These are phyloP conservation scores for Hibiscus mutabilis DNA, from an alignment of 345 rosid genomes.

Conservation along the genomic window DNA sequence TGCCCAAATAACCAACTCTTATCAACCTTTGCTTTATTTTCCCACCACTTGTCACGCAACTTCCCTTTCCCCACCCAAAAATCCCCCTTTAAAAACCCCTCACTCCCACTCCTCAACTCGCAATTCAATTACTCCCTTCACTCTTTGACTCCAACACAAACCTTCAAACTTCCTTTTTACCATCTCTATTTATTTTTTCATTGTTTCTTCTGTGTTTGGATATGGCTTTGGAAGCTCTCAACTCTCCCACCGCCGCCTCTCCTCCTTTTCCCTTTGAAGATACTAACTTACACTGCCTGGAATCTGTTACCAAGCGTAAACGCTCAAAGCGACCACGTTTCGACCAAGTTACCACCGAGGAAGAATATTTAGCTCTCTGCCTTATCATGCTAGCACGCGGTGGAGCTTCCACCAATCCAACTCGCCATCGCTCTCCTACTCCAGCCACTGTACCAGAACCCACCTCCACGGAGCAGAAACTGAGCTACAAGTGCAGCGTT, in stretches of 20 bases:
- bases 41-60: constrained; percentile 55
- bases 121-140: neutral
- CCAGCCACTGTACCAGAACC: constrained; percentile 6
- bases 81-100: constrained; percentile 17
- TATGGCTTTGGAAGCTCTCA: constrained; percentile 68
- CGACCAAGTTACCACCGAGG: constrained; percentile 50
- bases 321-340: constrained; percentile 75
- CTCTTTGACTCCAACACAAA: neutral
- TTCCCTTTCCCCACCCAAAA: constrained; percentile 13
- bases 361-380: constrained; percentile 87
- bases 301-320: constrained; percentile 74
- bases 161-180: neutral
- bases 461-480: constrained; percentile 17
- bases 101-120: constrained; percentile 21
- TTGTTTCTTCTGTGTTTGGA: neutral
- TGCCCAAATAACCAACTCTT: neutral
- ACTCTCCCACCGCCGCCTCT: constrained; percentile 43
- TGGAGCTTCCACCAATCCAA: constrained; percentile 9
- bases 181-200: neutral
- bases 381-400: constrained; percentile 95
- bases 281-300: constrained; percentile 22
- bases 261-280: constrained; percentile 33
- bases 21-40: neutral
- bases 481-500: constrained; percentile 58
- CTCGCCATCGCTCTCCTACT: constrained; percentile 8